Evolutionary conservation across 2,329 filamentous ascomycete genomes (phyloP).

Genomic region (Apiospora kogelbergensis): DNA sequence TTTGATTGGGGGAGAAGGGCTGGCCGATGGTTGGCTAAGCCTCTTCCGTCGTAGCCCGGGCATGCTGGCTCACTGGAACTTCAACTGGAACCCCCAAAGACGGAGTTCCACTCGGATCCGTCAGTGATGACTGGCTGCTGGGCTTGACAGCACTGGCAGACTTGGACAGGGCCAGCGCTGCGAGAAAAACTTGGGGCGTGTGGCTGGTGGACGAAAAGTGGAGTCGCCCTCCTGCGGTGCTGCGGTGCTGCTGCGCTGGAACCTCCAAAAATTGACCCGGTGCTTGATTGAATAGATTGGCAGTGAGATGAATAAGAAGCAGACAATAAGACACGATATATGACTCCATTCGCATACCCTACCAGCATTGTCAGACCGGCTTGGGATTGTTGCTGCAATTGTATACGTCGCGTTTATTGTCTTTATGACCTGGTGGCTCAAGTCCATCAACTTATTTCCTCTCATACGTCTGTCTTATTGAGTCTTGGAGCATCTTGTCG

Average conservation of each 20-base stretch:
- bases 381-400: background rate
- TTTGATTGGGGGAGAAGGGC: background rate
- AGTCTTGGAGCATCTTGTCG: background rate
- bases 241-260: background rate
- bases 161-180: background rate
- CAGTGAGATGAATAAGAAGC: background rate
- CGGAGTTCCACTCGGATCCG: background rate
- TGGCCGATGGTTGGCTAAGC: background rate
- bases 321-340: background rate
- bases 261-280: conserved; percentile 6
- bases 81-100: background rate
- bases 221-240: background rate
- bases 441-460: background rate
- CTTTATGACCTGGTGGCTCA: background rate
- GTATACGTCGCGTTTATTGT: background rate
- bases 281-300: conserved; percentile 1
- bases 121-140: background rate
- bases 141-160: background rate
- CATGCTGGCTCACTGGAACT: conserved; percentile 1
- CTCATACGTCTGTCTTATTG: conserved; percentile 4
- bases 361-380: background rate
- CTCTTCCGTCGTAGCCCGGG: background rate
- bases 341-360: background rate
- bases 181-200: background rate
- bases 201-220: background rate